Evolutionary conservation across 345 rosid species (phyloP).

Genomic region (Gossypium longicalyx): DNA sequence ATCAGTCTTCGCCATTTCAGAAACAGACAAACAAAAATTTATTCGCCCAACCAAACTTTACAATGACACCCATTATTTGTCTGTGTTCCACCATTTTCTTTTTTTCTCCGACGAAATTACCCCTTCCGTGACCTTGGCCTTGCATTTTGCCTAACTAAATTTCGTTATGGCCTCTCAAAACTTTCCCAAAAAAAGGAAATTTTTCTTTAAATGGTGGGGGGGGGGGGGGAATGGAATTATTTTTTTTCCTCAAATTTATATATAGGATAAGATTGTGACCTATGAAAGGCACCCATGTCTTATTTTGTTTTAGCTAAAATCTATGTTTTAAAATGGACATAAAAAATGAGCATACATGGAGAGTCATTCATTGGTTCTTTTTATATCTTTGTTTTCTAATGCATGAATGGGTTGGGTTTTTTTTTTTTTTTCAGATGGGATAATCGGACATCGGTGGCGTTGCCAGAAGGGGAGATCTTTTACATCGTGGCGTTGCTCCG

Average conservation of each 20-base stretch:
- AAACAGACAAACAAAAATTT: constrained; percentile 43
- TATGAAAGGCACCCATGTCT: constrained; percentile 6
- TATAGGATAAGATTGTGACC: constrained; percentile 11
- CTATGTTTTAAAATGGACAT: no score
- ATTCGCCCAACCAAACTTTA: constrained; percentile 35
- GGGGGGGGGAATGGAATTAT: no score
- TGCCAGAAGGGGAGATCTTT: constrained; percentile 76
- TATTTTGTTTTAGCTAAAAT: not conserved
- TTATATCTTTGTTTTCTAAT: no score
- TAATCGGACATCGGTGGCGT: constrained; percentile 49
- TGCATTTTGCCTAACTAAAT: no score
- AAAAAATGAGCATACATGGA: not conserved
- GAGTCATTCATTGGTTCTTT: not conserved
- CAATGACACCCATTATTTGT: constrained; percentile 39
- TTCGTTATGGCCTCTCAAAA: no score
- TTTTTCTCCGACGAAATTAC: constrained; percentile 9
- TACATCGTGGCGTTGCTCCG: constrained; percentile 85
- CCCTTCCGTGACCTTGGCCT: not conserved
- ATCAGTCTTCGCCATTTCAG: constrained; percentile 15
- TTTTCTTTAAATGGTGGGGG: not conserved
- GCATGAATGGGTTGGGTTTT: not conserved
- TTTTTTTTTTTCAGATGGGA: constrained; percentile 56
- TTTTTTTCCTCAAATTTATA: not conserved
- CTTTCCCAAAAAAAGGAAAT: not conserved
- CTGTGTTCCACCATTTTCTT: constrained; percentile 16